Base-by-base conservation (phyloP, 495 filamentous ascomycete species). In the Penicillium manginii region DNA sequence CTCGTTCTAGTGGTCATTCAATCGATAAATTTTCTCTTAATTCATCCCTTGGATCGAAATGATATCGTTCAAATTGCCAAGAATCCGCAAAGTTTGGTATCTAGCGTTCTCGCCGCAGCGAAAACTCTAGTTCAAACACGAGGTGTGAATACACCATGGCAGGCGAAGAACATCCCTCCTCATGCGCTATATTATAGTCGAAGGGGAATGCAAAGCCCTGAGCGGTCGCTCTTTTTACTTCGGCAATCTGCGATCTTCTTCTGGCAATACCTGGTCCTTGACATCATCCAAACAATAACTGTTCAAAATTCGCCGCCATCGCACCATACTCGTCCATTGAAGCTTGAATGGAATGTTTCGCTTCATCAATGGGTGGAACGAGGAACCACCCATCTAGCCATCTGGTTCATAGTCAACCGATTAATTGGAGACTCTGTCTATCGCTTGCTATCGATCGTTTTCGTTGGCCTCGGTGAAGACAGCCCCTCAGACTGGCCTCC, bases 401-500 rank as follows among this genome's bases (percentile, higher is more conserved):
- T 35, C 32, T 66, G 57, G 57, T 52, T 66, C 12, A 4, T 66
- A 9, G 40, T 55, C 14, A 22, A 7, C 15, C 57, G 68, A 1
- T 49, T 66, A 0, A 3, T 57, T 14, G 32, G 63, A 11, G 61
- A 68, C 47, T 47, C 58, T 7, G 32, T 26, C 4, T 62, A 62
- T 43, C 68, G 66, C 8, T 4, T 61, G 5, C 9, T 50, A 17
- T 64, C 66, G 18, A 55, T 69, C 35, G 0, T 68, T 1, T 55
- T 21, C 26, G 66, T 69, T 12, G 58, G 45, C 6, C 19, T 51
- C 19, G 55, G 42, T 6, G 11, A 58, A 1, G 19, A 46, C 11
- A 19, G 26, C 12, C 61, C 64, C 1, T 37, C 63, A 51, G 57
- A 75, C 14, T 77, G 70, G 65, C 68, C 71, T 10, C 70, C 71